Base-by-base conservation (phyloP, 2,329 filamentous ascomycete species). In the Phoma herbarum region DNA sequence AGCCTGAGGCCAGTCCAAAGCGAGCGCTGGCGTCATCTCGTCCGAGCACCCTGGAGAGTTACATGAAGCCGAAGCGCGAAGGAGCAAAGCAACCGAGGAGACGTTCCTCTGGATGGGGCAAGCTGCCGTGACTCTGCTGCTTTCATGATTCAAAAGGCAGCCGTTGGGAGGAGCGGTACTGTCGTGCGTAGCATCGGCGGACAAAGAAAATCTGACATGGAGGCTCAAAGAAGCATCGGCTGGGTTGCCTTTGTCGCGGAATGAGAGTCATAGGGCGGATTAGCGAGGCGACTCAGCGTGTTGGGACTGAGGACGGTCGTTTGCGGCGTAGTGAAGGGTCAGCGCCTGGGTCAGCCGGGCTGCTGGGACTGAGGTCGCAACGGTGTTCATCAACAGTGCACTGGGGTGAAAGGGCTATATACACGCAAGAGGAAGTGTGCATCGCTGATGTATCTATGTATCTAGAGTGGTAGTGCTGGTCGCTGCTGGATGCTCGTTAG, bases 211-310 rank as follows among this genome's bases (percentile, higher is more conserved):
- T 29, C 37, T 37, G 49, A 23, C 46, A 35, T 39, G 57, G 41
- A 49, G 46, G 56, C 49, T 58, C 49, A 58, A 53, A 53, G 44
- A 41, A 44, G 44, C 16, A 58, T 59, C 53, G 61, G 63, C 47
- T 52, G 55, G 45, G 46, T 51, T 62, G 61, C 54, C 65, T 62
- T 66, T 62, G 67, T 67, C 51, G 57, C 54, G 47, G 49, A 39
- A 39, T 39, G 18, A 60, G 64, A 61, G 61, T 64, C 59, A 62
- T 63, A 62, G 62, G 51, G 60, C 44, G 61, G 60, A 57, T 68
- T 67, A 66, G 67, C 58, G 44, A 59, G 54, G 35, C 33, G 47
- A 48, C 33, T 56, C 51, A 49, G 41, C 41, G 56, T 49, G 49
- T 47, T 60, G 62, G 54, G 56, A 44, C 45, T 43, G 52, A 33